Evolutionary conservation across 164 flowering plant genomes (phyloP).

Genomic region (Magnolia sinica): DNA sequence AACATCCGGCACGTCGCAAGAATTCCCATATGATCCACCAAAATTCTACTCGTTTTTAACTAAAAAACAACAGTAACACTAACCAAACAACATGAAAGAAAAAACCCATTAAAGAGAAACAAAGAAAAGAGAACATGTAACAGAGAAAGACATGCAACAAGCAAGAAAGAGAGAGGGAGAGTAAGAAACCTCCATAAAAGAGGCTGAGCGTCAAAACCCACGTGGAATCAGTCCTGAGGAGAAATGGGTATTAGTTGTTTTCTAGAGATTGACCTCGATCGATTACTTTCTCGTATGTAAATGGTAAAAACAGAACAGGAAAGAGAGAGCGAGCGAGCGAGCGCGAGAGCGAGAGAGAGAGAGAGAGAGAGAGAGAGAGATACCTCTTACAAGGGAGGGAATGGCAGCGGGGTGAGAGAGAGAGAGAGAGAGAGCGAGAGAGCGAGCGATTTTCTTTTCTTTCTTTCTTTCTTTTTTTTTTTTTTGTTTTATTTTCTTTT

Average conservation of each 20-base stretch:
- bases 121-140: neutral
- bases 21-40: slow-evolving; percentile 21
- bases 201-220: slow-evolving; percentile 25
- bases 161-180: neutral
- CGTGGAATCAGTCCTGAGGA: slow-evolving; percentile 15
- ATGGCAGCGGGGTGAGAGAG: neutral
- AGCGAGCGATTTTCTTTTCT: neutral
- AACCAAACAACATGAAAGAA: slow-evolving; percentile 5
- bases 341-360: neutral
- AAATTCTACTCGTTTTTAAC: slow-evolving; percentile 6
- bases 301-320: neutral
- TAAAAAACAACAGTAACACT: neutral
- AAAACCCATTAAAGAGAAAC: neutral
- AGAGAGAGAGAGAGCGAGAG: neutral
- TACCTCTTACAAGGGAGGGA: neutral
- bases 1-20: neutral
- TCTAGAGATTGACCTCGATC: slow-evolving; percentile 21
- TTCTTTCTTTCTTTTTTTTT: no score
- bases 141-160: slow-evolving; percentile 14
- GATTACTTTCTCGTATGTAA: neutral
- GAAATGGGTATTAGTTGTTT: slow-evolving; percentile 22
- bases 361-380: neutral
- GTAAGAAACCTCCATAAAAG: slow-evolving; percentile 23
- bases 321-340: neutral
- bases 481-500: no score